A percentile compares a stretch with the other conserved stretches of the same genome.
Evolutionary conservation across 2,329 filamentous ascomycete genomes (phyloP).

Genomic region (Colletotrichum eremochloae): DNA sequence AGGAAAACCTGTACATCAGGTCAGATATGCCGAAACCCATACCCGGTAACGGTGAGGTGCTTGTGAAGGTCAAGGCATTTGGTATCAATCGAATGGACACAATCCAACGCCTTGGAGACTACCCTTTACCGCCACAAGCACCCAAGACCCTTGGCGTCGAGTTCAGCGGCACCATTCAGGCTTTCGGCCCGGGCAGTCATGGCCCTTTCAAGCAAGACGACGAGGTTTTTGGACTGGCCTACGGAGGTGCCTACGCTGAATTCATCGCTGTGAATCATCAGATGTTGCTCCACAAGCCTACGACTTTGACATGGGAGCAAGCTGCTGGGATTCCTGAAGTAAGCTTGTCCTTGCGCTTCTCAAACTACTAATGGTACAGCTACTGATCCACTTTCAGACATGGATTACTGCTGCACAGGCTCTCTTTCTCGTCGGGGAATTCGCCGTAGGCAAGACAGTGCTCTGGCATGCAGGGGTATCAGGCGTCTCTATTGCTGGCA

Average conservation of each 20-base stretch:
- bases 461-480: conserved; percentile 95
- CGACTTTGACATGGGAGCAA: conserved; percentile 77
- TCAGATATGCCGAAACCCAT: conserved; percentile 63
- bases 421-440: conserved; percentile 85
- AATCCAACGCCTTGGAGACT: conserved; percentile 78
- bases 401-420: conserved; percentile 96
- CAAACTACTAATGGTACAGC: background rate
- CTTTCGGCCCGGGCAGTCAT: conserved; percentile 64
- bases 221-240: conserved; percentile 89
- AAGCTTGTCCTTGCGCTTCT: conserved; percentile 10
- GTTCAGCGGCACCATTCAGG: conserved; percentile 78
- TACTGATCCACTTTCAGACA: conserved; percentile 71
- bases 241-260: conserved; percentile 92
- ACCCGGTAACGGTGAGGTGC: conserved; percentile 72
- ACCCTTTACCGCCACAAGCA: conserved; percentile 79
- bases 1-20: conserved; percentile 72
- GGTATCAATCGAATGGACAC: conserved; percentile 91
- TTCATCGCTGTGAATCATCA: conserved; percentile 81
- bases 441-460: conserved; percentile 76
- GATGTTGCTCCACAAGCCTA: conserved; percentile 88
- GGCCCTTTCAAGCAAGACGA: conserved; percentile 78
- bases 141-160: conserved; percentile 81
- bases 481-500: conserved; percentile 86
- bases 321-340: conserved; percentile 86
- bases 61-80: conserved; percentile 85